These are phyloP conservation scores for Colletotrichum zoysiae DNA, from an alignment of 2,329 filamentous ascomycete species.

Conservation along the genomic window DNA sequence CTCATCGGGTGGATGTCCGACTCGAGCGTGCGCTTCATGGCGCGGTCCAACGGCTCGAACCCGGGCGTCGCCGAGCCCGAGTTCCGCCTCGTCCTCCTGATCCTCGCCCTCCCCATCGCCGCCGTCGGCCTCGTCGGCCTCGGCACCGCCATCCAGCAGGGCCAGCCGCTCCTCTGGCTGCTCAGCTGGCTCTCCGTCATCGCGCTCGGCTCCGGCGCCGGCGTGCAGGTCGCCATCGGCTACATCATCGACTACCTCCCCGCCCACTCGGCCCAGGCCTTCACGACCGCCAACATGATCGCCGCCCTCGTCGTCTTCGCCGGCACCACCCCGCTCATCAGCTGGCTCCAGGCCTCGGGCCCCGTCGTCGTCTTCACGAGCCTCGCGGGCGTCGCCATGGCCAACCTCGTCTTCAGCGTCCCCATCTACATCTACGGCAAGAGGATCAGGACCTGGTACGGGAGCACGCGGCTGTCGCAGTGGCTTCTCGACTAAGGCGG, in stretches of 20 bases:
- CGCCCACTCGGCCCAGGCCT: neutral
- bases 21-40: neutral
- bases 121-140: neutral
- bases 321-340: neutral
- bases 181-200: neutral
- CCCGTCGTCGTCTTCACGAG: neutral
- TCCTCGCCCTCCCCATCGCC: neutral
- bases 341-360: neutral
- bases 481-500: neutral
- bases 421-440: neutral
- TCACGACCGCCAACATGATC: neutral
- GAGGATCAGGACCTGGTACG: neutral
- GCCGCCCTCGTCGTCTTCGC: neutral
- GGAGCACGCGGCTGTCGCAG: neutral
- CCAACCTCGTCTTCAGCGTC: neutral
- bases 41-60: neutral
- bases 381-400: neutral
- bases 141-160: neutral
- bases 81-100: neutral
- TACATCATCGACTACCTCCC: neutral
- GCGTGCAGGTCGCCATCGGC: neutral
- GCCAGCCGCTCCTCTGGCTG: neutral
- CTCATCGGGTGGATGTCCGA: neutral
- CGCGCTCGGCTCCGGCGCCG: neutral
- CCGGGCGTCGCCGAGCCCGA: constrained; percentile 1